Conservation (phyloP, 768 basidiomycete species). For the Mycena albidolilacea region DNA sequence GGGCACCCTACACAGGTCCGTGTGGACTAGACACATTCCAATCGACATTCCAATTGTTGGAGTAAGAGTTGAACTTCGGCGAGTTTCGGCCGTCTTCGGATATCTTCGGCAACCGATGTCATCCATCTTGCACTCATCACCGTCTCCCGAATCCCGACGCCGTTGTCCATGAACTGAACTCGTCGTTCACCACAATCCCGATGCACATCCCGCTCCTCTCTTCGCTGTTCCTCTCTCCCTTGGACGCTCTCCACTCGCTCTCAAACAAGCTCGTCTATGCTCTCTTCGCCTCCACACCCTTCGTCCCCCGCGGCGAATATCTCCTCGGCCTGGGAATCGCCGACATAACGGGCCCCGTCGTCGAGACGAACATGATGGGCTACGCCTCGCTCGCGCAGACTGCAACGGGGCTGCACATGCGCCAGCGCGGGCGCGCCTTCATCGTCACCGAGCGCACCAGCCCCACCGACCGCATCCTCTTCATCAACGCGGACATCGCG, state of each 20-base stretch:
- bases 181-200: neutral
- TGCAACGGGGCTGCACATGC: constrained; percentile 69
- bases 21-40: too few species aligned
- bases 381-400: constrained; percentile 64
- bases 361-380: constrained; percentile 74
- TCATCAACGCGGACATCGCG: constrained; percentile 39
- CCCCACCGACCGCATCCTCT: constrained; percentile 16
- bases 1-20: too few species aligned
- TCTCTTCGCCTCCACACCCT: neutral
- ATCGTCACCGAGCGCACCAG: constrained; percentile 58
- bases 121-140: too few species aligned
- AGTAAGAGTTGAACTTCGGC: too few species aligned
- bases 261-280: constrained; percentile 12
- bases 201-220: constrained; percentile 34
- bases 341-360: constrained; percentile 64
- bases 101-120: too few species aligned
- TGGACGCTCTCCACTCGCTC: constrained; percentile 31
- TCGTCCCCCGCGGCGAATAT: constrained; percentile 53
- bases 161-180: too few species aligned
- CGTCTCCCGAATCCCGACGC: too few species aligned
- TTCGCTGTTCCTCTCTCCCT: constrained; percentile 29
- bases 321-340: constrained; percentile 79
- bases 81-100: too few species aligned
- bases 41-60: too few species aligned
- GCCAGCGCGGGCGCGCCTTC: constrained; percentile 69